Evolutionary conservation across 2,329 filamentous ascomycete species (phyloP), one percentile per base, ranked within the genome.

Genomic region (Fusarium continuum): DNA sequence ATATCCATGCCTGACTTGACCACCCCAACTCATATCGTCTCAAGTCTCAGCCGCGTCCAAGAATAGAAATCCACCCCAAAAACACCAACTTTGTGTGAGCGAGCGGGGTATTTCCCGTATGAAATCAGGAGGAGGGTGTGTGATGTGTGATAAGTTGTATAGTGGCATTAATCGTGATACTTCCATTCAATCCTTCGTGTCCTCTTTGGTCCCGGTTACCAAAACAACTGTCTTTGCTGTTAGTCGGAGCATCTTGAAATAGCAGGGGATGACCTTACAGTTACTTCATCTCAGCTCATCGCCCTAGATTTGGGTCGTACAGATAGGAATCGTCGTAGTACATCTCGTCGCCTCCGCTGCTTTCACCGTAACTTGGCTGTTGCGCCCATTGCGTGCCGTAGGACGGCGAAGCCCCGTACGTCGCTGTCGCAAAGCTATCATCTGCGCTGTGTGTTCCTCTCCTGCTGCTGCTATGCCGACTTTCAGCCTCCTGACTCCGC

Each of bases 401-500:
- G 5, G 72, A 61, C 17, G 63, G 58, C 14, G 63, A 65, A 29
- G 63, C 55, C 14, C 62, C 55, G 55, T 75, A 77, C 5, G 72
- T 62, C 14, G 64, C 70, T 28, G 68, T 65, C 19, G 68, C 55
- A 48, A 74, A 73, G 22, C 63, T 57, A 41, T 79, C 78, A 39
- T 77, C 78, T 38, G 69, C 73, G 26, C 69, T 56, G 47, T 75
- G 75, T 44, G 75, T 79, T 48, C 70, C 76, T 14, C 72, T 73
- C 8, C 76, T 74, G 65, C 78, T 74, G 66, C 78, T 80, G 55
- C 78, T 79, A 8, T 77, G 77, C 26, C 76, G 75, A 65, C 79
- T 80, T 55, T 80, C 76, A 8, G 75, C 75, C 65, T 84, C 82
- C 68, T 84, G 82, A 39, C 84, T 84, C 45, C 79, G 76, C 8